Base-by-base conservation (phyloP, 495 filamentous ascomycete genomes). In the Hypoxylon crocopeplum region DNA sequence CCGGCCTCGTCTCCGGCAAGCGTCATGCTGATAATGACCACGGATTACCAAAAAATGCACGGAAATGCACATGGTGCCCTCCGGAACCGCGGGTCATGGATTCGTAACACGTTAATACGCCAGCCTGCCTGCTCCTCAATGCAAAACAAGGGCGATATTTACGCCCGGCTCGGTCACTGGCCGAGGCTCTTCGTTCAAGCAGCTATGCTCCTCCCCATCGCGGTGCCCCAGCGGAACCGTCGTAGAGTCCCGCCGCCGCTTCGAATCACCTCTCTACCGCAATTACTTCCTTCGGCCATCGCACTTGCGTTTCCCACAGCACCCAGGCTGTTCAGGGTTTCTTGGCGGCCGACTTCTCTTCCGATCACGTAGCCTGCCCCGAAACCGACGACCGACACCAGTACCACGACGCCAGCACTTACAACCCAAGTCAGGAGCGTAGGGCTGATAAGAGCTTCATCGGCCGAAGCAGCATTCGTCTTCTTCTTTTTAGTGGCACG, bases 331-430 rank as follows among this genome's bases (percentile, higher is more conserved):
- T 59, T 48, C n/a, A 65, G 63, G 12, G 69, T 68, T 67, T 94
- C 91, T 20, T 86, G 75, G 22, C 84, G 79, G 0, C 91, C 91
- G 1, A 91, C 89, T 66, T 96, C 92, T 19, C 84, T 80, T 8
- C 94, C 94, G 13, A 96, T 84, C 8, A 90, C 90, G 66, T 96
- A 98, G 0, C 94, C 94, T 0, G 94, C 94, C 0, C 91, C 89
- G 66, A 98, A 98, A 52, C 92, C 93, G 42, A 97, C 86, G 1
- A 93, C 94, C 1, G 88, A 90, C 33, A 98, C 87, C 2, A 98
- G 76, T 7, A 98, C 89, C 5, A 98, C 90, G 3, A 97, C 93
- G 0, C 94, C 93, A 0, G 94, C 94, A 33, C 87, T 90, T 30
- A 97, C 83, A 2, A 95, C 88, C 90, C 95, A 96, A 0, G 93